Base-by-base conservation (phyloP, 495 filamentous ascomycete genomes). In the Penicillium macrosclerotiorum region DNA sequence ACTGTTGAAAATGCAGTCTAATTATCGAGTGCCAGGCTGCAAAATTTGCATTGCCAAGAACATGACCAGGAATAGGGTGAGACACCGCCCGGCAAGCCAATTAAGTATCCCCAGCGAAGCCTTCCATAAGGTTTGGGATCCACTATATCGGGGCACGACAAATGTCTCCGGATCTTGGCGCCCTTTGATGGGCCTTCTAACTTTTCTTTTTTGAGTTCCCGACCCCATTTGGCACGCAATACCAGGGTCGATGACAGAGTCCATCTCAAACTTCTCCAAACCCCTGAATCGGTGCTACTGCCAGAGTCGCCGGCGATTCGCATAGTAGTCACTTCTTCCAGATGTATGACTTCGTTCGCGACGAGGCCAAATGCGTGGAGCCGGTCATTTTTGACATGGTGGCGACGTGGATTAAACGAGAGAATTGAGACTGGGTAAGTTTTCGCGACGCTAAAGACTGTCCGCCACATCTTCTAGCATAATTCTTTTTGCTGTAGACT, bases 1-100 rank as follows among this genome's bases (percentile, higher is more conserved):
- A 42, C 65, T 98, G 50, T 98, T 93, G 93, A 84, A 72, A 69
- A 67, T 94, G 66, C 71, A 66, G 47, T 65, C 88, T 45, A 87
- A 90, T 64, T 95, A 67, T 38, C 25, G 36, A 38, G 11, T 18
- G 5, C 33, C 25, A 25, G 36, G 36, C 36, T 24, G 16, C 36
- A 19, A 38, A 38, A 13, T 38, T 38, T 38, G n/a, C 20, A 22
- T 25, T 38, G 36, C 36, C 36, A 38, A 38, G 36, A 38, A 12
- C 5, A 2, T 8, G 20, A 14, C 17, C 16, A 22, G n/a, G 20
- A 22, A 38, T 23, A 38, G 13, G 20, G 5, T 38, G 36, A 38
- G 20, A 38, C 36, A 38, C 25, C 20, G 2, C 23, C 4, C 7
- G 20, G 9, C 18, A 12, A 22, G 36, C 36, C 36, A 38, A 38